Evolutionary conservation across 139 green algal species (phyloP).

Genomic region (Nannochloris sp.): DNA sequence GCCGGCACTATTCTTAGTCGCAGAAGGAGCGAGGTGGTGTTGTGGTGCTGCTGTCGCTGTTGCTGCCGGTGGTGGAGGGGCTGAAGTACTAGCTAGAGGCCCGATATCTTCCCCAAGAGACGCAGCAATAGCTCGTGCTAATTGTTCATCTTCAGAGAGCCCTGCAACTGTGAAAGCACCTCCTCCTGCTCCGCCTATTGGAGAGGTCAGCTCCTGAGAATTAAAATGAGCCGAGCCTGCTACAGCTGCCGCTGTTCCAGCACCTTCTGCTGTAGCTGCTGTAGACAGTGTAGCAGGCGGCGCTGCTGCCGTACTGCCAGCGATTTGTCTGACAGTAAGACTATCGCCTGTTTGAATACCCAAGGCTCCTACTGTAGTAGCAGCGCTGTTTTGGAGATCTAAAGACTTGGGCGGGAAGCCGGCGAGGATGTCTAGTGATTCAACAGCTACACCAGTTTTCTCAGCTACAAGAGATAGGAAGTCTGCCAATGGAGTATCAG

Average conservation of each 20-base stretch:
- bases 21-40: background rate
- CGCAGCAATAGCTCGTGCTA: slow-evolving; percentile 66
- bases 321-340: slow-evolving; percentile 36
- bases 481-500: slow-evolving; percentile 10
- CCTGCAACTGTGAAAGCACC: background rate
- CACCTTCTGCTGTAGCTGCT: background rate
- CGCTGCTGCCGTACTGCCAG: background rate
- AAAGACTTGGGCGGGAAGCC: slow-evolving; percentile 59
- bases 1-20: background rate
- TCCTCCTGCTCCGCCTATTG: background rate
- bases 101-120: slow-evolving; percentile 44
- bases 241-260: background rate
- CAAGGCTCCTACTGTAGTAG: slow-evolving; percentile 10
- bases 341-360: slow-evolving; percentile 47
- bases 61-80: slow-evolving; percentile 10
- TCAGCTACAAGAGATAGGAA: slow-evolving; percentile 41
- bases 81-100: background rate
- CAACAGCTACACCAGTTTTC: slow-evolving; percentile 30
- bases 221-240: slow-evolving; percentile 1
- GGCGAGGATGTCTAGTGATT: slow-evolving; percentile 43
- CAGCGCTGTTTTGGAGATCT: background rate
- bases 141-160: slow-evolving; percentile 64
- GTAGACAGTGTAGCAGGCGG: background rate
- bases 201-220: background rate
- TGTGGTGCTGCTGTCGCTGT: background rate